A percentile compares a stretch with the other conserved stretches of the same genome.
Evolutionary conservation across 2,329 filamentous ascomycete genomes (phyloP).

Genomic region (Pleomassaria siparia): DNA sequence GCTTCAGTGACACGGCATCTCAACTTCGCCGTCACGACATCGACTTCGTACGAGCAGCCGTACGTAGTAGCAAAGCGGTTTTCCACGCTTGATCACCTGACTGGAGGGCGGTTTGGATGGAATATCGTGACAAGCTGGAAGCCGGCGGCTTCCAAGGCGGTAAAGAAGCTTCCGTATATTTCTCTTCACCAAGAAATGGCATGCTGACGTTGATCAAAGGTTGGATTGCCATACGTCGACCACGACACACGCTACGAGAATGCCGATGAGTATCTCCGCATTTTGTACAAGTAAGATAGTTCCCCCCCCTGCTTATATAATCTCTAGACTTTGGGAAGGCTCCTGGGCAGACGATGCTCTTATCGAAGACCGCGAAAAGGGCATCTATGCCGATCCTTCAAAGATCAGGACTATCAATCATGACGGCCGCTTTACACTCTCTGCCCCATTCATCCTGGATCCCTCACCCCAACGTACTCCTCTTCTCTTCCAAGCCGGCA

Average conservation of each 20-base stretch:
- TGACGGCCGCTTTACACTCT: slow-evolving; percentile 52
- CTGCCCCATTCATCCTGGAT: slow-evolving; percentile 66
- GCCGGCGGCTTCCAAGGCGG: slow-evolving; percentile 56
- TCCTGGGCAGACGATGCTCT: slow-evolving; percentile 68
- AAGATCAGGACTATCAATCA: slow-evolving; percentile 66
- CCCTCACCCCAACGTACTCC: slow-evolving; percentile 68
- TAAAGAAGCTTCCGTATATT: no score
- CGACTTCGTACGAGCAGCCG: slow-evolving; percentile 66
- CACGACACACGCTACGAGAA: slow-evolving; percentile 68
- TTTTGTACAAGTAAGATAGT: slow-evolving; percentile 59
- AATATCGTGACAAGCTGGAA: slow-evolving; percentile 66
- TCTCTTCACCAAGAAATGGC: no score
- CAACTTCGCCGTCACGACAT: slow-evolving; percentile 65
- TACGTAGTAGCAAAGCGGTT: slow-evolving; percentile 64
- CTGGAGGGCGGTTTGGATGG: slow-evolving; percentile 52
- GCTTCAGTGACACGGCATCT: slow-evolving; percentile 64
- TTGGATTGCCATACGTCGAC: slow-evolving; percentile 33
- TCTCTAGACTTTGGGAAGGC: slow-evolving; percentile 55
- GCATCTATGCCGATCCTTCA: slow-evolving; percentile 59
- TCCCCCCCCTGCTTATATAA: not conserved
- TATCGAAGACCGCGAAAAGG: slow-evolving; percentile 55
- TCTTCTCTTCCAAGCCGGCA: slow-evolving; percentile 68
- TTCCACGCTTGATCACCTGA: slow-evolving; percentile 65
- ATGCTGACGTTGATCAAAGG: not conserved
- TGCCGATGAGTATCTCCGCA: slow-evolving; percentile 67